Evolutionary conservation across 2,329 filamentous ascomycete genomes (phyloP), one percentile per base, ranked within the genome.

Genomic region (Colletotrichum spaethianum): DNA sequence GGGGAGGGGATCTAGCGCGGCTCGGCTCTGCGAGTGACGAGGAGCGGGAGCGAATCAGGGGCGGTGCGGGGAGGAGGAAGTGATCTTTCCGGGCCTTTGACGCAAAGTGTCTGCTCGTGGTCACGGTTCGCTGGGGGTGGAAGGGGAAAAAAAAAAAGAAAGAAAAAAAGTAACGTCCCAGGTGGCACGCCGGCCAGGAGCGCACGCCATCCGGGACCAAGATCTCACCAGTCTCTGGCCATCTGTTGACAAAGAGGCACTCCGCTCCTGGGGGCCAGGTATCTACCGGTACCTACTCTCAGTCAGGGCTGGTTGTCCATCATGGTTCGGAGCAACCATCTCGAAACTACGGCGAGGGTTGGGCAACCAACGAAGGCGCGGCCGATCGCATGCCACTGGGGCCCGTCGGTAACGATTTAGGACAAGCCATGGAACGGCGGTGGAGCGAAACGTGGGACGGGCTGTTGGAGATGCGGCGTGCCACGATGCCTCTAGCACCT

Each of bases 371-470:
- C 26, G 26, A 23, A 18, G 23, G 9, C 11, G 26, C 18, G 23
- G 61, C 33, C 33, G 59, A 46, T 44, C 14, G 42, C 14, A 50
- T 23, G 57, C 42, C 52, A 23, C 33, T 68, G 28, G 69, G n/a
- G n/a, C n/a, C 57, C 42, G 42, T 72, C 64, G 64, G 57, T 71
- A 16, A 63, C 59, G 57, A n/a, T 57, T 62, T 48, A 44, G 56
- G 42, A 63, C 52, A 61, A 40, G 63, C 28, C 26, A 52, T 16
- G 52, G 52, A 59, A 44, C 26, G 38, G 48, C 59, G 50, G 46
- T 60, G 63, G 59, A 48, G 31, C 36, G 23, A 23, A 72, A 68
- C 69, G 57, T 72, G 69, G 69, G 69, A 57, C 64, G 64, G 64
- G 57, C 44, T 69, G 44, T 72, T 57, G 64, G 69, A 26, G 57